Base-by-base conservation (phyloP, 352 stramenopile genomes). In the Paralagenidium karlingii region DNA sequence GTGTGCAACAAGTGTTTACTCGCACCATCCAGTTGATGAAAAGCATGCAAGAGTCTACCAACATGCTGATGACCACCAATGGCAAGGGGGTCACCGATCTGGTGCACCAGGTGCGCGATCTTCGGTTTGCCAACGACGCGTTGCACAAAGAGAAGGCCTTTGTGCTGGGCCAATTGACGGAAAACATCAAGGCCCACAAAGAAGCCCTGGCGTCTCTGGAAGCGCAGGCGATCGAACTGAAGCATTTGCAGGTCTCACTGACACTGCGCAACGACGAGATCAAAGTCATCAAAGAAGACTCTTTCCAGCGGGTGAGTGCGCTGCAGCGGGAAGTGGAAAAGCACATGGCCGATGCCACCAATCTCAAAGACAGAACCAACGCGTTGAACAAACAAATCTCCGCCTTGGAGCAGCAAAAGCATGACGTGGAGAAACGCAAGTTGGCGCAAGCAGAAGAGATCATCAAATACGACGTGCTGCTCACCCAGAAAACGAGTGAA, bases 61-160 rank as follows among this genome's bases (percentile, higher is more conserved):
- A 57, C 12, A 39, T 27, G 24, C 26, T 46, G 13, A 32, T 32
- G n/a, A n/a, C n/a, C n/a, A n/a, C n/a, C n/a, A n/a, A n/a, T n/a
- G n/a, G n/a, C n/a, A n/a, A n/a, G n/a, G n/a, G n/a, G n/a, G n/a
- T n/a, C n/a, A n/a, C n/a, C n/a, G n/a, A n/a, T n/a, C n/a, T n/a
- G n/a, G n/a, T n/a, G n/a, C n/a, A n/a, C n/a, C 40, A 63, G 24
- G 43, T 74, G 11, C 54, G 49, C 2, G 63, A 82, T 26, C 45
- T 85, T 18, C 66, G 55, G 27, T 63, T 49, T 13, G 69, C 60
- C 8, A 58, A 81, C 5, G 61, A 79, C 0, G 59, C 60, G 8
- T 47, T 82, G 13, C 61, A 74, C 45, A 78, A 65, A 29, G 71
- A 85, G 46, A 82, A 82, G 21, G 44, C 48, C 2, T 57, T 68